Percentiles rank a stretch among this genome's conserved stretches.
Evolutionary conservation across 179 eudicot species (phyloP).

Genomic region (Vitellaria paradoxa): DNA sequence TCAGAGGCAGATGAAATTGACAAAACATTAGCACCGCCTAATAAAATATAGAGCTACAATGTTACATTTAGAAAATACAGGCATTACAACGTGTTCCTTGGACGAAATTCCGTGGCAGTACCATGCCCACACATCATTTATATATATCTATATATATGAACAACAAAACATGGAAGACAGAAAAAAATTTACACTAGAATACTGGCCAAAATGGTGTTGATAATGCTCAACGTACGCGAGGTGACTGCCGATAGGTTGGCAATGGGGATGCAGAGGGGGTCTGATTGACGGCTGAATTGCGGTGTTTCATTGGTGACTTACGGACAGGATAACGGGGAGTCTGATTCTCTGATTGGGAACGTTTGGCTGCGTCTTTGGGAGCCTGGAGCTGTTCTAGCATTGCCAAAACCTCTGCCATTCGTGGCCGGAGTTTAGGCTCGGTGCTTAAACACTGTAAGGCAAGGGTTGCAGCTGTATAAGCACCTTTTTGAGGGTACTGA

Average conservation of each 20-base stretch:
- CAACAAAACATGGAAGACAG: not conserved
- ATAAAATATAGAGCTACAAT: not conserved
- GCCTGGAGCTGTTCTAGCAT: constrained; percentile 61
- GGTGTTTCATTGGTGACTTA: constrained; percentile 32
- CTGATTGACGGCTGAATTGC: constrained; percentile 38
- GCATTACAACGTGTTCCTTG: not conserved
- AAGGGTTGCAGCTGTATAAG: constrained; percentile 59
- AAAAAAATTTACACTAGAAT: not conserved
- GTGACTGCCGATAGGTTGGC: constrained; percentile 36
- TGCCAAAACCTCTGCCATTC: constrained; percentile 64
- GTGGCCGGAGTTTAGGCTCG: constrained; percentile 72
- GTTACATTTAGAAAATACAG: not conserved
- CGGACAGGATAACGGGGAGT: constrained; percentile 24
- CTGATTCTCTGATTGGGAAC: constrained; percentile 23
- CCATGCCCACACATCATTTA: constrained; percentile 1
- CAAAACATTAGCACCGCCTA: constrained; percentile 6
- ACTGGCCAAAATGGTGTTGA: not conserved
- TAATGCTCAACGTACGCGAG: constrained; percentile 33
- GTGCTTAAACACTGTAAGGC: constrained; percentile 57
- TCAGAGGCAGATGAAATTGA: not conserved
- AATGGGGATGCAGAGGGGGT: constrained; percentile 52
- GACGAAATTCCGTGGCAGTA: constrained; percentile 1
- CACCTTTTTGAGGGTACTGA: constrained; percentile 86
- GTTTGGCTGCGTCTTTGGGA: constrained; percentile 31
- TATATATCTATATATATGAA: not conserved